Evolutionary conservation across 371 early-diverging fungal species (phyloP).

Genomic region (Gilbertella persicaria): DNA sequence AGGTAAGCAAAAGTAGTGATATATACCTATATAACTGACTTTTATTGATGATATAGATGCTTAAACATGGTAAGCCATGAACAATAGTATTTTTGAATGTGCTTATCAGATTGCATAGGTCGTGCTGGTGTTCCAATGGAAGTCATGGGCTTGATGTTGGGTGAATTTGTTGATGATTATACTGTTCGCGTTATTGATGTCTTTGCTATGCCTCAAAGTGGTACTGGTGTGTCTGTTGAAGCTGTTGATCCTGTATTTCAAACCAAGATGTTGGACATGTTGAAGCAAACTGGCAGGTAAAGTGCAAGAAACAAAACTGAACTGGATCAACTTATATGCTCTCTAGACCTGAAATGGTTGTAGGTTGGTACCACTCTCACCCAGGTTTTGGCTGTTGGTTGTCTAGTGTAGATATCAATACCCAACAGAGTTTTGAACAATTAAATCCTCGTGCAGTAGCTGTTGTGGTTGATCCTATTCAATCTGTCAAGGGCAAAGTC

Average conservation of each 20-base stretch:
- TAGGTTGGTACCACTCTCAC: constrained; percentile 99
- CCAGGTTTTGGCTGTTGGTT: constrained; percentile 99
- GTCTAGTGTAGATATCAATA: constrained; percentile 99
- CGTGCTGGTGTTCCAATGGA: constrained; percentile 99
- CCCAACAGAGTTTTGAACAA: constrained; percentile 98
- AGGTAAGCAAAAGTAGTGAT: constrained; percentile 56
- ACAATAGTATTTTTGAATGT: neutral
- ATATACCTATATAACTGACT: neutral
- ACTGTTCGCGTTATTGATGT: constrained; percentile 99
- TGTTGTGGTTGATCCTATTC: constrained; percentile 99
- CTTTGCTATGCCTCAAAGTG: constrained; percentile 99
- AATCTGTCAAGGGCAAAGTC: constrained; percentile 99
- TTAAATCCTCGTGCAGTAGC: constrained; percentile 98
- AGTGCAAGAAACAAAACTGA: neutral
- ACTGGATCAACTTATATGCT: neutral
- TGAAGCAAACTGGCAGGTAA: constrained; percentile 98
- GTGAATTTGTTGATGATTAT: constrained; percentile 99
- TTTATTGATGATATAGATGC: constrained; percentile 60
- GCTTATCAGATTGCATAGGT: constrained; percentile 53
- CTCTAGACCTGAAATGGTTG: constrained; percentile 99
- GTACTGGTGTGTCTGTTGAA: constrained; percentile 99
- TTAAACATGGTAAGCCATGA: constrained; percentile 77
- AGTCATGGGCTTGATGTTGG: constrained; percentile 99
- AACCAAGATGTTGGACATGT: constrained; percentile 99
- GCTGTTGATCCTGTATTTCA: constrained; percentile 99